Conservation (phyloP, 306 rosid genomes). For the Begonia peltatifolia region DNA sequence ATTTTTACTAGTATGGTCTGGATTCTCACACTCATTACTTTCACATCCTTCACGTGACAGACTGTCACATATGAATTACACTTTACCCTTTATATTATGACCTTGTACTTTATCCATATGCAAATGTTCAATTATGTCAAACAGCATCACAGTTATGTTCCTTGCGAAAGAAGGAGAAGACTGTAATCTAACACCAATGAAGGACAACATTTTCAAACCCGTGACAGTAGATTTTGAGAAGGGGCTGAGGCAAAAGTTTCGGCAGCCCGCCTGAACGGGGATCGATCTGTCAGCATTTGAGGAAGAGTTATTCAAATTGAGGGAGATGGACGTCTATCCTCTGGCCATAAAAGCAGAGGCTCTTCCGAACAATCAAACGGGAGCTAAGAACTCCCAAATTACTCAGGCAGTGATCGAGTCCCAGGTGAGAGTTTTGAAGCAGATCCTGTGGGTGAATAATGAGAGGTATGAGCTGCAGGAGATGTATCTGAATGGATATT, state of each 20-base stretch:
- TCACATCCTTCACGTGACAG: too few relatives aligned
- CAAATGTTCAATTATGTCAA: neutral
- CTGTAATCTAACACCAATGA: slow-evolving; percentile 48
- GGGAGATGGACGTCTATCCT: slow-evolving; percentile 53
- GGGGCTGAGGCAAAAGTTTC: slow-evolving; percentile 94
- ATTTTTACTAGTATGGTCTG: too few relatives aligned
- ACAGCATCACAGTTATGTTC: slow-evolving; percentile 73
- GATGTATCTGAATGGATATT: slow-evolving; percentile 86
- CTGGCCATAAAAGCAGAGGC: slow-evolving; percentile 83
- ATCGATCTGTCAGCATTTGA: slow-evolving; percentile 55
- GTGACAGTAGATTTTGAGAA: slow-evolving; percentile 55
- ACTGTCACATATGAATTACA: too few relatives aligned
- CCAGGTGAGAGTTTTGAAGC: slow-evolving; percentile 70
- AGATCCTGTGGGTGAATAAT: slow-evolving; percentile 80
- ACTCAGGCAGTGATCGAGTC: slow-evolving; percentile 77
- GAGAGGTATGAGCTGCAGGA: slow-evolving; percentile 89
- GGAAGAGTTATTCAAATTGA: slow-evolving; percentile 50
- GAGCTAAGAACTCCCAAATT: slow-evolving; percentile 54
- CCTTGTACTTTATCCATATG: too few relatives aligned
- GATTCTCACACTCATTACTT: too few relatives aligned
- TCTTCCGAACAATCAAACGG: slow-evolving; percentile 24
- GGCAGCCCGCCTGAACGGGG: slow-evolving; percentile 67
- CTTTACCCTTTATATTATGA: too few relatives aligned
- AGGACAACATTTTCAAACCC: slow-evolving; percentile 45
- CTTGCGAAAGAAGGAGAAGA: slow-evolving; percentile 85